Base-by-base conservation (phyloP, 148 eudicot genomes). In the Tetragonia tetragonoides region DNA sequence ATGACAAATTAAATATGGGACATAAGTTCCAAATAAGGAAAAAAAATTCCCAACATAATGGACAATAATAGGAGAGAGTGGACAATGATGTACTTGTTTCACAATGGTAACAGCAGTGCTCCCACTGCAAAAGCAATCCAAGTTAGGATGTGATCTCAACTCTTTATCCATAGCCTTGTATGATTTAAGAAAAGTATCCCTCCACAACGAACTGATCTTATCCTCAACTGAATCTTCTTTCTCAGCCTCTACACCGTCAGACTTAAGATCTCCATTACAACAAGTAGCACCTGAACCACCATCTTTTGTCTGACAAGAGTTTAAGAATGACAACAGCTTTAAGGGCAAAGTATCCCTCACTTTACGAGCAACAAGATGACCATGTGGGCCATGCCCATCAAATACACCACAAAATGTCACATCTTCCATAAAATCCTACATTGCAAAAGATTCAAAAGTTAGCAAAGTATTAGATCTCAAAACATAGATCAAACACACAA, bases 41-140 rank as follows among this genome's bases (percentile, higher is more conserved):
- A 9, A 49, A 46, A 75, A 66, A 7, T 70, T 20, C 56, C 39
- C 49, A n/a, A 72, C 8, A 4, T 38, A 42, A 76, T 53, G 12
- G 61, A 60, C 10, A 70, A 73, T 46, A 28, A 28, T 47, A 80
- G 28, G 46, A 80, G 44, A 75, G 39, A 20, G 18, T 44, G 39
- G 72, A 41, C 20, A 75, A 40, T 64, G 34, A 71, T 14, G 15
- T 87, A 95, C 99, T 83, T 96, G 99, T 82, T 91, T 96, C 66
- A 96, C 87, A 28, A 96, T 84, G 63, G 97, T 88, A 73, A 96
- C 89, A 75, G 92, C 93, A 46, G 99, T 96, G 87, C 99, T 96
- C 53, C 99, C 99, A 85, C 99, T 96, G 81, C 99, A 96, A 84
- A 91, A 96, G 89, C 99, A 90, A 79, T 96, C 99, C 75, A 96